Evolutionary conservation across 371 early-diverging fungal species (phyloP).

Genomic region (Apophysomyces ossiformis): DNA sequence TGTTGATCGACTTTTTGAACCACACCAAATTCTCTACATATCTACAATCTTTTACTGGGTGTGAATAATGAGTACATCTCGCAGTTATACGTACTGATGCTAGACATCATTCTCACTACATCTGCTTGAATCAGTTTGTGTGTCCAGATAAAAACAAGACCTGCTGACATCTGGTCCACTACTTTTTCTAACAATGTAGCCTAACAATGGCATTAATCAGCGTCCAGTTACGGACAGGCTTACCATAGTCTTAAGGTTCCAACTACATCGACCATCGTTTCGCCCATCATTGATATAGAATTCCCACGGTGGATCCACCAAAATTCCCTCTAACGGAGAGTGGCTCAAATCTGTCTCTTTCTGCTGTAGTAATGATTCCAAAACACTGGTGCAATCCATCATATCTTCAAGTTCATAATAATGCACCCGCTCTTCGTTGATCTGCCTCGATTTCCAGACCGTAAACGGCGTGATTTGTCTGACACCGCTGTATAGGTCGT

Average conservation of each 20-base stretch:
- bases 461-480: constrained; percentile 35
- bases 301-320: constrained; percentile 72
- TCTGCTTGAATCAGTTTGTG: constrained; percentile 65
- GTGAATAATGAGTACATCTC: neutral
- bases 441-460: neutral
- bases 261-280: constrained; percentile 53
- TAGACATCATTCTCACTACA: constrained; percentile 61
- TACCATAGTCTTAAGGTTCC: constrained; percentile 48
- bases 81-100: constrained; percentile 42
- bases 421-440: constrained; percentile 6
- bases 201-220: constrained; percentile 20
- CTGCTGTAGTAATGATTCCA: constrained; percentile 24
- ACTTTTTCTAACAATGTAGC: constrained; percentile 52
- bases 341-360: neutral
- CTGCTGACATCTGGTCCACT: constrained; percentile 52
- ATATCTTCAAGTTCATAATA: constrained; percentile 40
- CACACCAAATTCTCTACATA: constrained; percentile 74
- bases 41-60: constrained; percentile 47
- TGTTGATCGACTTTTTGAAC: constrained; percentile 65
- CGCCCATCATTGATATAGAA: constrained; percentile 58
- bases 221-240: neutral
- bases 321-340: constrained; percentile 53
- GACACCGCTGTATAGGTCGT: constrained; percentile 48
- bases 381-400: constrained; percentile 26
- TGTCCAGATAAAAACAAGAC: constrained; percentile 67